Base-by-base conservation (phyloP, 73 alveolate species). In the Paramecium sexaurelia region DNA sequence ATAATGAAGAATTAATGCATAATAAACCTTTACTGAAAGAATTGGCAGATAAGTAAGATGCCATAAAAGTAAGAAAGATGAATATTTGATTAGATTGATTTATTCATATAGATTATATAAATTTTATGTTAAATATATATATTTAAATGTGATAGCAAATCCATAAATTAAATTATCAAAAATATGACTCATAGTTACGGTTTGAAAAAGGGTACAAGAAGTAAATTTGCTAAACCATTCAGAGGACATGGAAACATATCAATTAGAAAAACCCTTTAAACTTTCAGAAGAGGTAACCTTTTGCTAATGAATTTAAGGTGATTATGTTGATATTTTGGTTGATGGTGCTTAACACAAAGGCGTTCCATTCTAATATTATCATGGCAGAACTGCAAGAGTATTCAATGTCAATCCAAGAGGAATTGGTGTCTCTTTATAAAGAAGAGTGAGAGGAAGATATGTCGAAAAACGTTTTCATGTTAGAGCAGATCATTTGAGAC, bases 341-440 rank as follows among this genome's bases (percentile, higher is more conserved):
- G 98, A 97, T 92, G 98, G 99, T 29, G 95, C 98, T 68, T 93
- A 96, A 93, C 98, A 96, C 92, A 96, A 96, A 93, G 99, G 99
- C 27, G 92, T 97, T 98, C 99, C 99, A 43, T 96, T 95, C 88
- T 73, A 91, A 61, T 93, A 92, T 89, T 96, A 97, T 93, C 99
- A 97, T 78, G 99, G 99, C 66, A 83, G 98, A 85, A 97, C 99
- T 47, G 99, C 99, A 51, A 92, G 91, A 75, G 99, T 97, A 67
- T 97, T 97, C 96, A 97, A 96, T 73, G 98, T 96, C 85, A 92
- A 93, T 61, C 97, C 95, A 78, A 94, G 93, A 83, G 92, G 97
- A 51, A 84, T 96, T 55, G 99, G 99, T 55, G 97, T 96, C 35
- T 95, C 91, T 66, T 95, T 96, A 66, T 91, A 95, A 91, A 96